Percentiles rank a stretch among this genome's conserved stretches.
Evolutionary conservation across 1,284 basidiomycete species (phyloP).

Genomic region (Austropuccinia psidii): DNA sequence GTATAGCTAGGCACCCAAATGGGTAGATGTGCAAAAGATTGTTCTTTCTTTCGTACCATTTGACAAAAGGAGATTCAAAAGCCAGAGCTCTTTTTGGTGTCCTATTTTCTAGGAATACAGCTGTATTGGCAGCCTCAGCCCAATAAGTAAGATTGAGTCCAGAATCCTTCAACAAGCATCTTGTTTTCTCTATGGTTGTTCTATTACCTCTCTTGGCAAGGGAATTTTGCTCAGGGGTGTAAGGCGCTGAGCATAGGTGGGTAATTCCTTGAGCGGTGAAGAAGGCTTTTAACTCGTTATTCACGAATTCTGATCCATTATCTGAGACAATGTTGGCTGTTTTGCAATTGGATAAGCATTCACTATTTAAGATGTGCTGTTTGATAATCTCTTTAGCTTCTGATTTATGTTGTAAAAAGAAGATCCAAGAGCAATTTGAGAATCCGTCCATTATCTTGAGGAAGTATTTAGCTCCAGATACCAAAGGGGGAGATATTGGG

Average conservation of each 20-base stretch:
- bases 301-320: conserved; percentile 46
- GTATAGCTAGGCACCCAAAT: not conserved
- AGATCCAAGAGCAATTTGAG: not conserved
- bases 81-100: not conserved
- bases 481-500: not conserved
- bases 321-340: conserved; percentile 48
- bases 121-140: conserved; percentile 46
- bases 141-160: conserved; percentile 46
- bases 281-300: conserved; percentile 42
- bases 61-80: not conserved
- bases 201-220: conserved; percentile 44
- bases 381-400: not conserved
- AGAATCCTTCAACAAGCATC: conserved; percentile 44
- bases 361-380: not conserved
- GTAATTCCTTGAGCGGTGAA: conserved; percentile 45
- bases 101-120: conserved; percentile 47
- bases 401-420: not conserved
- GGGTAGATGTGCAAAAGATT: not conserved
- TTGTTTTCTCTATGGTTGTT: conserved; percentile 43
- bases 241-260: conserved; percentile 45
- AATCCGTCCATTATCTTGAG: not conserved
- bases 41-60: not conserved
- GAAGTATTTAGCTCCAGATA: not conserved
- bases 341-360: conserved; percentile 40
- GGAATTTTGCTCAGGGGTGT: conserved; percentile 48